phyloP scores from a whole-genome alignment of 2,329 filamentous ascomycete genomes.

The Colletotrichum orchidophilum region DNA sequence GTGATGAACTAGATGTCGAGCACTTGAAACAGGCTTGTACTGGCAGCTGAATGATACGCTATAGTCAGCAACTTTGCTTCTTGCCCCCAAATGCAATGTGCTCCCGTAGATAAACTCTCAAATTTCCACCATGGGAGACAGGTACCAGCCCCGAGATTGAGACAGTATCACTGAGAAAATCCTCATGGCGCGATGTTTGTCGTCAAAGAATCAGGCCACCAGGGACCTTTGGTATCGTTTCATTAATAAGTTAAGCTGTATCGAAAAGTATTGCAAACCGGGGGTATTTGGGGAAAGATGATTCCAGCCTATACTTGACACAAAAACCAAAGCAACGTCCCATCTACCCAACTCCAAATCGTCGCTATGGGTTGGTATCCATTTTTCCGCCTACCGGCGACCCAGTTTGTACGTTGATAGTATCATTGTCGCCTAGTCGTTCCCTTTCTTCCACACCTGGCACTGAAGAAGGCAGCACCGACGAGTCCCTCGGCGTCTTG shows the following conservation, averaged over 20 bases:
- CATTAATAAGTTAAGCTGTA: conserved; percentile 17
- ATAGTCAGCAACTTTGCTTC: not conserved
- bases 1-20: not conserved
- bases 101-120: not conserved
- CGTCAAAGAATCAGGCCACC: not conserved
- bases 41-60: not conserved
- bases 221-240: conserved; percentile 16
- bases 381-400: conserved; percentile 29
- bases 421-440: conserved; percentile 7
- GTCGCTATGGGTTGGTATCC: conserved; percentile 28
- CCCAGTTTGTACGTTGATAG: not conserved
- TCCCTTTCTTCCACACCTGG: conserved; percentile 22
- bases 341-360: conserved; percentile 1
- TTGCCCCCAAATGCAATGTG: not conserved
- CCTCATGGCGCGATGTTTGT: not conserved
- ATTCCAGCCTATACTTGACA: conserved; percentile 16
- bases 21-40: not conserved
- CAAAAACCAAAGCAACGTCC: not conserved
- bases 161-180: not conserved
- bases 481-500: conserved; percentile 27
- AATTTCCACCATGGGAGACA: not conserved
- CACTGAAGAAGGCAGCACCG: conserved; percentile 7
- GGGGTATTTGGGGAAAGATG: conserved; percentile 24
- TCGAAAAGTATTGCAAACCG: conserved; percentile 6
- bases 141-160: not conserved